Percentiles rank a stretch among this genome's conserved stretches.
These are phyloP conservation scores for Dioszegia aurantiaca DNA, from an alignment of 768 basidiomycete genomes.

Conservation along the genomic window DNA sequence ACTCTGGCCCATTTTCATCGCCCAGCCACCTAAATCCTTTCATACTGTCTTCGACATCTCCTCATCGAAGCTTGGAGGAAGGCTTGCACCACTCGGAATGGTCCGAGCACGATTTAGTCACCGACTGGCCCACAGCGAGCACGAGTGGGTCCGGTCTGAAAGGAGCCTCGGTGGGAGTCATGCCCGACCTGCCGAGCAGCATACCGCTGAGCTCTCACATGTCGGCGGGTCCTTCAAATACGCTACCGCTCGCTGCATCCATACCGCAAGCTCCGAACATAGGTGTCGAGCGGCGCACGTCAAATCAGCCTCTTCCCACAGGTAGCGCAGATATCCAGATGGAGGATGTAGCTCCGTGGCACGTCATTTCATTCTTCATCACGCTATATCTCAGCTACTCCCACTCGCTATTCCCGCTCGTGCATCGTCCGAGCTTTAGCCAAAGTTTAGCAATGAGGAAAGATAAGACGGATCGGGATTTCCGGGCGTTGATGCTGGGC, in stretches of 20 bases:
- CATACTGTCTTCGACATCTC: background rate
- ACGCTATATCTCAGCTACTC: conserved; percentile 27
- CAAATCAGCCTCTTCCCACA: background rate
- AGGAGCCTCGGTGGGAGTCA: background rate
- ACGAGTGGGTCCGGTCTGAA: background rate
- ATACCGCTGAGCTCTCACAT: background rate
- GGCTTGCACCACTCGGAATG: background rate
- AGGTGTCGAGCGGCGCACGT: background rate
- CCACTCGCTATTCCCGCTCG: conserved; percentile 31
- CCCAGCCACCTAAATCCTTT: background rate
- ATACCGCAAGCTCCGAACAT: background rate
- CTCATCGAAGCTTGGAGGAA: background rate
- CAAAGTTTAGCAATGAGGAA: conserved; percentile 23
- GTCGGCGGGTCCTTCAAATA: background rate
- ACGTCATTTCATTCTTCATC: conserved; percentile 26
- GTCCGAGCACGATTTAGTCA: conserved; percentile 7
- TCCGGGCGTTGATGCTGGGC: conserved; percentile 19
- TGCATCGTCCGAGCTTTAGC: conserved; percentile 36
- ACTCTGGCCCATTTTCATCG: background rate
- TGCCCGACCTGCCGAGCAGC: background rate
- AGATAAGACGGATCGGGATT: conserved; percentile 26
- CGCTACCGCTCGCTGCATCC: background rate
- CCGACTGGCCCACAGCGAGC: conserved; percentile 9
- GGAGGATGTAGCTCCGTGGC: conserved; percentile 22
- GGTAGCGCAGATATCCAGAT: conserved; percentile 10